A percentile compares a stretch with the other conserved stretches of the same genome.
Conservation (phyloP, 768 basidiomycete species). For the Mycena filopes region DNA sequence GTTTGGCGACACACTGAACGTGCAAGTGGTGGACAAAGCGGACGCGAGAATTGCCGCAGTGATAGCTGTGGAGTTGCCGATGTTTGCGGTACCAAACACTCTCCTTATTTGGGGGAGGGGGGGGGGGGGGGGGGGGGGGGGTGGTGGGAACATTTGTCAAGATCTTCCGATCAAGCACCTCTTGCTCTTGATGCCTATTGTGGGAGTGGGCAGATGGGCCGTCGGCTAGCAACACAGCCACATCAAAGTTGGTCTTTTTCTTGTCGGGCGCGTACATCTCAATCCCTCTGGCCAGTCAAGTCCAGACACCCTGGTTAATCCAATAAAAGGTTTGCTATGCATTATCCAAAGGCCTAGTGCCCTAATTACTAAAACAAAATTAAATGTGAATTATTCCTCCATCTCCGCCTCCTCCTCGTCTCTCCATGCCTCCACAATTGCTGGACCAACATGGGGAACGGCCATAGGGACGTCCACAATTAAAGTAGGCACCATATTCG, state of each 20-base stretch:
- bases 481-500: neutral
- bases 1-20: too few relatives aligned
- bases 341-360: too few relatives aligned
- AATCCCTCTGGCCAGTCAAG: too few relatives aligned
- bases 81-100: too few relatives aligned
- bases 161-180: neutral
- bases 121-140: neutral
- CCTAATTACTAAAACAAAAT: neutral
- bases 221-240: neutral
- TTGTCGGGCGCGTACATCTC: too few relatives aligned
- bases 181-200: neutral
- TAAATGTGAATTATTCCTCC: conserved; percentile 12
- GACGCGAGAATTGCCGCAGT: too few relatives aligned
- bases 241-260: neutral
- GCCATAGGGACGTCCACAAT: neutral
- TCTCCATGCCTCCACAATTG: conserved; percentile 38
- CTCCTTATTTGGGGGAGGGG: too few relatives aligned
- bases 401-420: conserved; percentile 12
- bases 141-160: neutral
- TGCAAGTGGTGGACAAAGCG: too few relatives aligned
- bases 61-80: too few relatives aligned
- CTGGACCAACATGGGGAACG: conserved; percentile 26
- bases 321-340: too few relatives aligned
- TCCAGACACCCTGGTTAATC: too few relatives aligned
- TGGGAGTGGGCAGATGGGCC: neutral